These are phyloP conservation scores for Thelonectria discophora DNA, from an alignment of 2,329 filamentous ascomycete genomes.

Conservation along the genomic window DNA sequence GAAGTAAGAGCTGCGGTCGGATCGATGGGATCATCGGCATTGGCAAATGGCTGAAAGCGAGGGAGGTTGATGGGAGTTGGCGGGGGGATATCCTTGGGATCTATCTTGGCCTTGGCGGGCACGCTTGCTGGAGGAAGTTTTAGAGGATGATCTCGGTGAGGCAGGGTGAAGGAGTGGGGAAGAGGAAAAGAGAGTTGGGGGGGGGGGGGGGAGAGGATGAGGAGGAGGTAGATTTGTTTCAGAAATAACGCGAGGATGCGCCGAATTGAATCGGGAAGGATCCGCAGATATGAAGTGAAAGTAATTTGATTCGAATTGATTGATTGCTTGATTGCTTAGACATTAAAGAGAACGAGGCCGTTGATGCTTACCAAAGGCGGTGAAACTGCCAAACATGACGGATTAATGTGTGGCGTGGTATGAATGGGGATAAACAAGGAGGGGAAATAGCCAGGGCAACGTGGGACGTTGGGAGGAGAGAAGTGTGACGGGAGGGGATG, in stretches of 20 bases:
- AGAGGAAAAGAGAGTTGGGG: slow-evolving; percentile 14
- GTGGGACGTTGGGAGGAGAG: slow-evolving; percentile 19
- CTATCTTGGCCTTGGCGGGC: slow-evolving; percentile 44
- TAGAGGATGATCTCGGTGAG: slow-evolving; percentile 33
- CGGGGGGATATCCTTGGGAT: slow-evolving; percentile 63
- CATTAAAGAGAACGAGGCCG: slow-evolving; percentile 24
- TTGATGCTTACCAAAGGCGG: slow-evolving; percentile 50
- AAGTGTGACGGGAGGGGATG: slow-evolving; percentile 22
- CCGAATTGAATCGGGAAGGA: not conserved
- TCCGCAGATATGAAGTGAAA: not conserved
- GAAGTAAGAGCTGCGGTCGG: slow-evolving; percentile 54
- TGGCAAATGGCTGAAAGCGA: slow-evolving; percentile 51
- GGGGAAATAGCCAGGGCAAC: slow-evolving; percentile 24
- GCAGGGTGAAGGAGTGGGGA: slow-evolving; percentile 25
- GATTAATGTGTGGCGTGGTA: slow-evolving; percentile 31
- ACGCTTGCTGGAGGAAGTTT: slow-evolving; percentile 41
- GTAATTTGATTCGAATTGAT: slow-evolving; percentile 4
- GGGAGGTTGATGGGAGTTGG: slow-evolving; percentile 65
- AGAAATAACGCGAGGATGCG: slow-evolving; percentile 17
- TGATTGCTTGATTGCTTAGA: not conserved
- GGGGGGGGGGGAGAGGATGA: slow-evolving; percentile 15
- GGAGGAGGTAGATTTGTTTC: slow-evolving; percentile 30
- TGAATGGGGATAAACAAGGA: slow-evolving; percentile 29
- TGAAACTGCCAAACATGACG: slow-evolving; percentile 56
- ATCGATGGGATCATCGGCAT: slow-evolving; percentile 43